Evolutionary conservation across 2,329 filamentous ascomycete species (phyloP).

Genomic region (Stromatinia cepivora): DNA sequence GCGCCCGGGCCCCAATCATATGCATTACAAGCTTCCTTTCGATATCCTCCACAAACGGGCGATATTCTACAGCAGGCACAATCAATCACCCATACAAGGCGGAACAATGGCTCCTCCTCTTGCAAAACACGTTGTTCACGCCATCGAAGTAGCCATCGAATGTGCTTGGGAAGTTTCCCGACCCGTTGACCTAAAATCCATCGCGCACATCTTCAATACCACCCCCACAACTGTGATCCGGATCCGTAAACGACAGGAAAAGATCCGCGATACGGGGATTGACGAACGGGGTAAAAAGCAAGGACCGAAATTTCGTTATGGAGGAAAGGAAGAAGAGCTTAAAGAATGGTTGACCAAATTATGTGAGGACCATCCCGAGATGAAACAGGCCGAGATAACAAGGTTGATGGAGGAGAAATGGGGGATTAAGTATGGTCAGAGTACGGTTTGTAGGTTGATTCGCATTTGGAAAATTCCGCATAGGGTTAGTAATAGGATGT

Average conservation of each 20-base stretch:
- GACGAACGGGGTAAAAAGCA: conserved; percentile 27
- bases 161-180: conserved; percentile 1
- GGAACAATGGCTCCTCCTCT: conserved; percentile 3
- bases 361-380: conserved; percentile 22
- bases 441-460: conserved; percentile 1
- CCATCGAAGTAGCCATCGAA: conserved; percentile 27
- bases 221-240: conserved; percentile 26
- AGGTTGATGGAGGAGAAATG: background rate
- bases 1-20: background rate
- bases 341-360: conserved; percentile 21
- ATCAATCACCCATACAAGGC: background rate
- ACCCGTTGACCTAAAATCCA: conserved; percentile 3
- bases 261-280: conserved; percentile 25
- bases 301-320: conserved; percentile 26
- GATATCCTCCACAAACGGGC: background rate
- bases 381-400: conserved; percentile 24
- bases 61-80: accelerated
- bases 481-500: background rate
- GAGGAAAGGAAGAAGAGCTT: conserved; percentile 22
- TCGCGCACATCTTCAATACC: conserved; percentile 28
- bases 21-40: background rate
- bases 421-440: background rate
- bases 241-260: conserved; percentile 26
- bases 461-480: background rate
- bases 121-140: conserved; percentile 15